These are phyloP conservation scores for Hippophae gyantsensis DNA, from an alignment of 306 rosid species.

Conservation along the genomic window DNA sequence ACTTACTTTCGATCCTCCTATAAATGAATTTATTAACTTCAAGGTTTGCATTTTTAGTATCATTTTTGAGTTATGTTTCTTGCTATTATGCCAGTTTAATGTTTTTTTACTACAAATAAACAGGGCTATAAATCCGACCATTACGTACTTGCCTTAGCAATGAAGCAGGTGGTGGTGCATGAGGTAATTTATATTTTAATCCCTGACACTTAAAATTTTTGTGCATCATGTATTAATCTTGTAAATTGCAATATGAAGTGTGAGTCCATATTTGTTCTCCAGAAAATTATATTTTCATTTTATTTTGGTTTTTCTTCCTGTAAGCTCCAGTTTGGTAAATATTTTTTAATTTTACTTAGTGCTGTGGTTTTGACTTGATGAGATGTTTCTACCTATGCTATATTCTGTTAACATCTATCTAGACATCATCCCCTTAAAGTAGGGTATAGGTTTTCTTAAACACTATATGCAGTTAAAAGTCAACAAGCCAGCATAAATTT, in stretches of 20 bases:
- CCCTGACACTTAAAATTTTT: too few species aligned
- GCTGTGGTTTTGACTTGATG: background rate
- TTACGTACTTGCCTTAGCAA: slow-evolving; percentile 50
- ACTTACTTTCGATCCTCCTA: slow-evolving; percentile 67
- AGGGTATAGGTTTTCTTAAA: too few species aligned
- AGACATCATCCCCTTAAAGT: too few species aligned
- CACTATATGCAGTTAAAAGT: too few species aligned
- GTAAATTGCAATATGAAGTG: background rate
- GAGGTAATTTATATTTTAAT: slow-evolving; percentile 47
- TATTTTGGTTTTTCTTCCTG: background rate
- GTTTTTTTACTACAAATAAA: slow-evolving; percentile 17
- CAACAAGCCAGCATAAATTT: too few species aligned
- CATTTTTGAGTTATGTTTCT: slow-evolving; percentile 5
- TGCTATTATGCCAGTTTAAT: slow-evolving; percentile 14
- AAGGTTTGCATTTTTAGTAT: slow-evolving; percentile 48
- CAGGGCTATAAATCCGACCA: slow-evolving; percentile 73
- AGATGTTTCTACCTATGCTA: background rate
- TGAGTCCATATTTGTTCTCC: background rate
- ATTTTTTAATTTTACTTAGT: background rate
- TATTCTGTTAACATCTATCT: background rate
- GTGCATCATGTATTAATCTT: slow-evolving; percentile 12
- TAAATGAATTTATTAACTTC: slow-evolving; percentile 51
- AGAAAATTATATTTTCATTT: background rate
- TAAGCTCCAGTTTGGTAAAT: slow-evolving; percentile 1
- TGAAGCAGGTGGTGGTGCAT: slow-evolving; percentile 78